Conservation (phyloP, 345 rosid genomes). For the Gossypium stocksii region DNA sequence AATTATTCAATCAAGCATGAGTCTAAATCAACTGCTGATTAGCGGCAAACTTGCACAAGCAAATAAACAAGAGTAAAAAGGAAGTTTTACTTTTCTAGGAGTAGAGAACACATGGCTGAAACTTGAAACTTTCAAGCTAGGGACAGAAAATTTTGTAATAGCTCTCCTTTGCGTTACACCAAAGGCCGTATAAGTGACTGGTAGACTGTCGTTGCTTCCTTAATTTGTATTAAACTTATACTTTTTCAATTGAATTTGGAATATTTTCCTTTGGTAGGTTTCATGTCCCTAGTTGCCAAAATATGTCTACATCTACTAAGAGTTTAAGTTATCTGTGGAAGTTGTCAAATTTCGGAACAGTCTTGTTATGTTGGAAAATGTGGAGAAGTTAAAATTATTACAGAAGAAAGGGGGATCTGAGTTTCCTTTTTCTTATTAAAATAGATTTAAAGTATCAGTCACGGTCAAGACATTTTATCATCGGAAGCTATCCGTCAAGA, state of each 20-base stretch:
- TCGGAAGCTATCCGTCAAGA: not conserved
- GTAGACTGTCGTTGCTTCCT: not conserved
- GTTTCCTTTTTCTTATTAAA: not conserved
- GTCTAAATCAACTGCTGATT: not conserved
- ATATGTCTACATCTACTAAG: not conserved
- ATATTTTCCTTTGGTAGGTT: not conserved
- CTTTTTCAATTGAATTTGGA: not conserved
- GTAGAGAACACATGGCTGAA: not conserved
- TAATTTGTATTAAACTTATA: not conserved
- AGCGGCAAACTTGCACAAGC: not conserved
- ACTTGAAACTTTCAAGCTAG: not conserved
- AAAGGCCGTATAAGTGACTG: not conserved
- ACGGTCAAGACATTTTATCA: not conserved
- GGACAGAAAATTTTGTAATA: not conserved
- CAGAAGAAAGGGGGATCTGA: not conserved
- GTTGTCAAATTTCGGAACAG: not conserved
- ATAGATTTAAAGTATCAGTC: not conserved
- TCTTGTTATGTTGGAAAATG: not conserved
- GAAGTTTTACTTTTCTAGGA: not conserved
- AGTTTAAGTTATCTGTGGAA: not conserved
- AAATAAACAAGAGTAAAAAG: not conserved
- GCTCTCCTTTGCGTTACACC: not conserved
- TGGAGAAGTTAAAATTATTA: not conserved
- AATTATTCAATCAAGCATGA: constrained; percentile 5
- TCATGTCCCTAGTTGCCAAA: not conserved